These are phyloP conservation scores for Pseudocercospora crystallina DNA, from an alignment of 2,329 filamentous ascomycete genomes.

Conservation along the genomic window DNA sequence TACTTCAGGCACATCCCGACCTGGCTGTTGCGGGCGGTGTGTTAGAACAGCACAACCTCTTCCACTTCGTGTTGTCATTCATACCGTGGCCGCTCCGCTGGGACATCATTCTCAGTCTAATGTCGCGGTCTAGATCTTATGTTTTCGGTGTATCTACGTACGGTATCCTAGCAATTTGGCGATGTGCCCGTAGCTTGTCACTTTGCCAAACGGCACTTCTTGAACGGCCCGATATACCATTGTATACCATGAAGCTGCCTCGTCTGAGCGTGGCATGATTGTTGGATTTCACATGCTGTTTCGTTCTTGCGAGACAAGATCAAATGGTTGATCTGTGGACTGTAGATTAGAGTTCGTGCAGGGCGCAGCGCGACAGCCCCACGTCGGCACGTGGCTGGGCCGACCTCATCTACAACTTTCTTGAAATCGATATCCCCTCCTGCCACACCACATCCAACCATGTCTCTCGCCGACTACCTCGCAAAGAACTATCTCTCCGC, in stretches of 20 bases:
- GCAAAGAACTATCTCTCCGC: slow-evolving; percentile 86
- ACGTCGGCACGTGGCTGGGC: too few relatives aligned
- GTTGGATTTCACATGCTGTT: slow-evolving; percentile 14
- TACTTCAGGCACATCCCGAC: slow-evolving; percentile 90
- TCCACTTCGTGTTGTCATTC: not conserved
- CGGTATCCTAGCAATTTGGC: slow-evolving; percentile 70
- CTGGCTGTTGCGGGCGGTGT: slow-evolving; percentile 53
- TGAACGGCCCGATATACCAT: slow-evolving; percentile 82
- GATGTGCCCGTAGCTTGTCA: slow-evolving; percentile 86
- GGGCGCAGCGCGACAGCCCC: too few relatives aligned
- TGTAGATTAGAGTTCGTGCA: too few relatives aligned
- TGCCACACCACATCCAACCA: slow-evolving; percentile 31
- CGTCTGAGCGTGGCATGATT: slow-evolving; percentile 68
- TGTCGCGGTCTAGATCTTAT: slow-evolving; percentile 34
- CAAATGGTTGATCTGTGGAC: too few relatives aligned
- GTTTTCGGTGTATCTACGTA: slow-evolving; percentile 42
- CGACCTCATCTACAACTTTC: not conserved
- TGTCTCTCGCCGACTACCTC: slow-evolving; percentile 78
- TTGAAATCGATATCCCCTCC: not conserved
- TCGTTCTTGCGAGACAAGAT: too few relatives aligned
- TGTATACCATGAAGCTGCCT: slow-evolving; percentile 71
- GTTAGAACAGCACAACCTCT: slow-evolving; percentile 7
- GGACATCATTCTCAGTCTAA: slow-evolving; percentile 5
- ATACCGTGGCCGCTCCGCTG: slow-evolving; percentile 21
- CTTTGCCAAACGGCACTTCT: slow-evolving; percentile 77